Conservation (phyloP, 2,329 filamentous ascomycete species). For the Talaromyces islandicus region DNA sequence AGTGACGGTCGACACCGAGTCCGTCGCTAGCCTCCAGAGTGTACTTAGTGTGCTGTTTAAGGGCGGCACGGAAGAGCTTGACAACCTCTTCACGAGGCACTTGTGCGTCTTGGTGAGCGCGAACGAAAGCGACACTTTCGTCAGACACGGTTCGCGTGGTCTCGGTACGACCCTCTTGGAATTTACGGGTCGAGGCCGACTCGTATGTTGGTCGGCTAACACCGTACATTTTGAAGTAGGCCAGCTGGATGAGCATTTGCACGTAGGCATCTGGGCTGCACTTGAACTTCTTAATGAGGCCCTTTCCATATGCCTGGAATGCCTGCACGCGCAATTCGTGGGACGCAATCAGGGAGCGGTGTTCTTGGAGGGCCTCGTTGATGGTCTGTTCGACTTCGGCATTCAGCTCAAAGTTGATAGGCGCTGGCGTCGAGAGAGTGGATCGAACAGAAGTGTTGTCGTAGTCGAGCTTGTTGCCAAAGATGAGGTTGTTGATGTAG, state of each 20-base stretch:
- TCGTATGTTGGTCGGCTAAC: slow-evolving; percentile 97
- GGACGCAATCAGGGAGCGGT: slow-evolving; percentile 70
- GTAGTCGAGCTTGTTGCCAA: slow-evolving; percentile 90
- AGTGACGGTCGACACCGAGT: slow-evolving; percentile 88
- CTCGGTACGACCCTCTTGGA: slow-evolving; percentile 94
- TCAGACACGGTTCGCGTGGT: slow-evolving; percentile 90
- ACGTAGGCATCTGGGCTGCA: slow-evolving; percentile 96
- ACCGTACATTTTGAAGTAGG: slow-evolving; percentile 98
- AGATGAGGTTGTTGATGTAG: slow-evolving; percentile 85
- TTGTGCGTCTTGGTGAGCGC: slow-evolving; percentile 68
- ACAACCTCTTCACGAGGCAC: slow-evolving; percentile 60
- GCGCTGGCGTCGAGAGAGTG: slow-evolving; percentile 71
- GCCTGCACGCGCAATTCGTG: slow-evolving; percentile 92
- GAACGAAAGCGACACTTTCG: slow-evolving; percentile 85
- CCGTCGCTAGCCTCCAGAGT: slow-evolving; percentile 85
- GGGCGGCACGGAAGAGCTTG: slow-evolving; percentile 73
- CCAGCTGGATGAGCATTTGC: slow-evolving; percentile 97
- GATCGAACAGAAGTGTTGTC: slow-evolving; percentile 71
- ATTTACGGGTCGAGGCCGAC: slow-evolving; percentile 87
- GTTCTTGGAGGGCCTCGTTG: slow-evolving; percentile 70
- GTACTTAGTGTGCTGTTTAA: slow-evolving; percentile 81
- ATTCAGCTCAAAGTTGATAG: slow-evolving; percentile 72
- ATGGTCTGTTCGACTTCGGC: slow-evolving; percentile 71
- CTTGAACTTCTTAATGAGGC: slow-evolving; percentile 98
- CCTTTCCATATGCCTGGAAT: slow-evolving; percentile 97